Percentiles rank a stretch among this genome's conserved stretches.
These are phyloP conservation scores for Diplocarpon mali DNA, from an alignment of 2,329 filamentous ascomycete species.

Conservation along the genomic window DNA sequence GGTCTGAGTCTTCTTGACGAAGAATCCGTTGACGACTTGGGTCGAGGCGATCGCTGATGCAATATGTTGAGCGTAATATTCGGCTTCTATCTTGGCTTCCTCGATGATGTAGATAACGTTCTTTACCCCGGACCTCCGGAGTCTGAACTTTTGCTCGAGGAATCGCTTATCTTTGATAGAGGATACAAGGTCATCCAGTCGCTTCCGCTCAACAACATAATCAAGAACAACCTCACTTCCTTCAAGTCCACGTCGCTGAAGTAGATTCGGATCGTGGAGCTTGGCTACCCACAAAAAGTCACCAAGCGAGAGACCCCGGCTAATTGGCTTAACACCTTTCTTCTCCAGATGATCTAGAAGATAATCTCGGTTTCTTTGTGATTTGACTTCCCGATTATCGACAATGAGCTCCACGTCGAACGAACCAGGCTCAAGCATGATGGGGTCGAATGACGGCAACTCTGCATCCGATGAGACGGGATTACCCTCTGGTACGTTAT, in stretches of 20 bases:
- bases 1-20: constrained; percentile 63
- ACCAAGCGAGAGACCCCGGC: constrained; percentile 59
- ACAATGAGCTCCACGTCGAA: constrained; percentile 66
- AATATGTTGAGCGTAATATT: constrained; percentile 55
- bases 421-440: constrained; percentile 49
- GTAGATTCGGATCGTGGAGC: constrained; percentile 45
- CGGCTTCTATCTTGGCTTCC: constrained; percentile 47
- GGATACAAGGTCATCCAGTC: constrained; percentile 66
- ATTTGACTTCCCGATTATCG: constrained; percentile 63
- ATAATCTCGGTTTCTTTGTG: constrained; percentile 65
- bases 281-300: constrained; percentile 75
- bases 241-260: constrained; percentile 45
- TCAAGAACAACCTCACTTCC: constrained; percentile 65
- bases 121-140: constrained; percentile 59
- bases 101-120: constrained; percentile 74
- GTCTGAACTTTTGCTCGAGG: constrained; percentile 74
- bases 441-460: constrained; percentile 39
- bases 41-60: constrained; percentile 65
- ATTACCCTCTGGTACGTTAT: constrained; percentile 22
- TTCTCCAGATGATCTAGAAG: constrained; percentile 62
- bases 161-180: constrained; percentile 78
- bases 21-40: constrained; percentile 69
- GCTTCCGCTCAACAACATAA: constrained; percentile 72
- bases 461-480: constrained; percentile 11
- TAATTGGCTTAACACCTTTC: constrained; percentile 52